These are phyloP conservation scores for Patellifolia procumbens DNA, from an alignment of 179 eudicot species.

Conservation along the genomic window DNA sequence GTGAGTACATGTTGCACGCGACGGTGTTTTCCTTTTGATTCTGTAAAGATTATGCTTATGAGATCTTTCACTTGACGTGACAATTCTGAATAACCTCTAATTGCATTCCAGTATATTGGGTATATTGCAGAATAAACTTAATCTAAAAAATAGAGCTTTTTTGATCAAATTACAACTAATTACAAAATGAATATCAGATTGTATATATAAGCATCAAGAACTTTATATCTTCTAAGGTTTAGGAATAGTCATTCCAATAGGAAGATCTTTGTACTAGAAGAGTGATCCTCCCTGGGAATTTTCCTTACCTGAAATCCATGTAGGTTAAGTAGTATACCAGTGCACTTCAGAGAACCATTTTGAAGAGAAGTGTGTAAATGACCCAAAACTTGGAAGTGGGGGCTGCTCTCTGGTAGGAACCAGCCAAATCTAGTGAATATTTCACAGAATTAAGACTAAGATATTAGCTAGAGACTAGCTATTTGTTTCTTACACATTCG, in stretches of 20 bases:
- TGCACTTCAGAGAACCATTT: background rate
- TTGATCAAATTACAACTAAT: background rate
- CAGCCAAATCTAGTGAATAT: too few species aligned
- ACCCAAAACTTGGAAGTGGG: too few species aligned
- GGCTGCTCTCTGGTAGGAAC: background rate
- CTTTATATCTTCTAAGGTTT: background rate
- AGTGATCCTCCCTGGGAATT: background rate
- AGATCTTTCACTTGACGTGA: background rate
- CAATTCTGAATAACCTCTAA: background rate
- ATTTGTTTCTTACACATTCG: too few species aligned
- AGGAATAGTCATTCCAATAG: background rate
- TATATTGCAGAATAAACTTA: too few species aligned
- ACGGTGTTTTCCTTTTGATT: slow-evolving; percentile 11
- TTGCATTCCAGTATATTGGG: background rate
- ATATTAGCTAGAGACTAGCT: too few species aligned
- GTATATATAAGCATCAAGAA: background rate
- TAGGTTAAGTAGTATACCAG: background rate
- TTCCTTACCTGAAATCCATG: background rate
- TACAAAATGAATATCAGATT: background rate
- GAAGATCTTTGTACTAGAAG: background rate
- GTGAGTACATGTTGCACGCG: slow-evolving; percentile 36
- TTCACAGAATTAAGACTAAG: too few species aligned
- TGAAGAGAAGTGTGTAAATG: background rate
- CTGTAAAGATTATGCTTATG: background rate
- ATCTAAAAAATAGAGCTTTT: background rate